A percentile compares a stretch with the other conserved stretches of the same genome.
Evolutionary conservation across 345 rosid species (phyloP).

Genomic region (Rhodamnia argentea): DNA sequence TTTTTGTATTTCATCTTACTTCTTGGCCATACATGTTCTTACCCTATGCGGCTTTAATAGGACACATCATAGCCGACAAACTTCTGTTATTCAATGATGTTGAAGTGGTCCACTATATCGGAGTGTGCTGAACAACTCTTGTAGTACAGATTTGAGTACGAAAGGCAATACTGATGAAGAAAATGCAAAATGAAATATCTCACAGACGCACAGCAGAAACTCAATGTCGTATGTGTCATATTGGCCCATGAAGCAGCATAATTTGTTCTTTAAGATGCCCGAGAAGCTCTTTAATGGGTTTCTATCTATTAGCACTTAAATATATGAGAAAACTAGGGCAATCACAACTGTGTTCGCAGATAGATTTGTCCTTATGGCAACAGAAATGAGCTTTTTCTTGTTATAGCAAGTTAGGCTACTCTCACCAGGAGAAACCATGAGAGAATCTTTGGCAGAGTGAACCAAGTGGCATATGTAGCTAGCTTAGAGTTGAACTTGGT

Average conservation of each 20-base stretch:
- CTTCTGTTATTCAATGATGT: not conserved
- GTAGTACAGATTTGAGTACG: not conserved
- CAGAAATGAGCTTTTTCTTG: not conserved
- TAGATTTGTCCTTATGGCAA: not conserved
- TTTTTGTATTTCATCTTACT: not conserved
- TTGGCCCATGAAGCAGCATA: not conserved
- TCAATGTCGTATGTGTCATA: not conserved
- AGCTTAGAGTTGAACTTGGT: not conserved
- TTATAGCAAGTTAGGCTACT: not conserved
- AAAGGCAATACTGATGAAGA: not conserved
- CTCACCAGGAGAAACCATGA: not conserved
- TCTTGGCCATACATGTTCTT: not conserved
- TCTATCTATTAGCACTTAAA: not conserved
- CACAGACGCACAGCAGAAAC: not conserved
- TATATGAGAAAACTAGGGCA: not conserved
- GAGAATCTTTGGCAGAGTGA: not conserved
- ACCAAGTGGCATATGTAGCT: not conserved
- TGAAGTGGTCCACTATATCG: not conserved
- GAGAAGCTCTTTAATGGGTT: not conserved
- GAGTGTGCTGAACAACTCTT: not conserved
- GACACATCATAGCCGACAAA: not conserved
- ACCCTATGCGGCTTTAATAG: not conserved
- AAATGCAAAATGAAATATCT: not conserved
- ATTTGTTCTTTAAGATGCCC: not conserved
- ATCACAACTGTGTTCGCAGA: not conserved